Base-by-base conservation (phyloP, 129 eudicot species). In the Deinandra increscens region DNA sequence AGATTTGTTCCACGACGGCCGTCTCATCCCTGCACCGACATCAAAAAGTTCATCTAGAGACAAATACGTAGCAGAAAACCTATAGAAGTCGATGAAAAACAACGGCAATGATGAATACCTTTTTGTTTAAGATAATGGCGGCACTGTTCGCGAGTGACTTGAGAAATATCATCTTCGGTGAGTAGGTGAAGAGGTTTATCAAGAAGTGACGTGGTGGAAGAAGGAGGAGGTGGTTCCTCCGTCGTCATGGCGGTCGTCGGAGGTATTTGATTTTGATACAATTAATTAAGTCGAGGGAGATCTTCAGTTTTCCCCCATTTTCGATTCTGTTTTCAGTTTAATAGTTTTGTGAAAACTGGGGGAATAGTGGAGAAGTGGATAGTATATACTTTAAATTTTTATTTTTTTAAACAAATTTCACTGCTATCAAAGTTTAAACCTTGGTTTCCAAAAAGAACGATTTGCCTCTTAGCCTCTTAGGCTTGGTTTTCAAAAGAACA, bases 1-100 rank as follows among this genome's bases (percentile, higher is more conserved):
- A 1, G 99, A 90, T 84, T 94, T 94, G 84, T 94, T 94, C 99
- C 99, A 94, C 48, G 99, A 90, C 64, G 99, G 99, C 64, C 91
- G 80, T 67, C 99, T 83, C 99, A 94, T 94, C 22, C 99, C 99
- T 26, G 31, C 3, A 26, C 31, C 31, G 31, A 3, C 31, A 26
- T 26, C 31, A 26, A 26, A 26, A 1, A 26, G 3, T 26, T 26
- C 31, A 26, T 26, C 3, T 26, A 26, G 3, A 26, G 3, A 26
- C 31, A 26, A 26, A 26, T 3, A 26, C 31, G 31, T 26, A 26
- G 1, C 31, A 26, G 31, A 26, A 26, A 26, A 26, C 31, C 31
- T 26, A 26, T 26, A 26, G 3, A 26, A 26, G 1, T 26, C 31
- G 31, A 26, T 3, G 31, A 26, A 26, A 26, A 26, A 26, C 31